Evolutionary conservation across 352 stramenopile species (phyloP), one percentile per base, ranked within the genome.

Genomic region (Globisporangium spiculum): DNA sequence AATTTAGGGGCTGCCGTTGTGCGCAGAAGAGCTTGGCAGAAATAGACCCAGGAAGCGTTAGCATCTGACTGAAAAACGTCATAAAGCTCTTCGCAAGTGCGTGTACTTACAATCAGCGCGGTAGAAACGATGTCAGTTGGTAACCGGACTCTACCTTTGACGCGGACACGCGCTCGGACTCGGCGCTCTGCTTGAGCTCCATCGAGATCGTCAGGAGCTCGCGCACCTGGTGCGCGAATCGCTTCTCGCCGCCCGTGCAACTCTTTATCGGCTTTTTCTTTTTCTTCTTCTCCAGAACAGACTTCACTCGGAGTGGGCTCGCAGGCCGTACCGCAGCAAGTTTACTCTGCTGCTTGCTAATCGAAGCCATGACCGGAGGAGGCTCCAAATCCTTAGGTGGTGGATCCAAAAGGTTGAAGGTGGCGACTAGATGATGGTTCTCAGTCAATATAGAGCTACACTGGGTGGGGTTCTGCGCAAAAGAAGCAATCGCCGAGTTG

Each of bases 181-280:
- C 53, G 14, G 53, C 60, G 60, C 16, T 60, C 36, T 27, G 22
- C n/a, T 63, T 55, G n/a, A 68, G 22, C 9, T 36, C 54, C 1
- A 26, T 46, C 48, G 63, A 63, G 44, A 68, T 61, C 24, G 54
- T 41, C 4, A 68, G 16, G 4, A 68, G 54, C 9, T 68, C 63
- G 22, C 56, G 38, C 18, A 68, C 63, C 18, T 63, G 63, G 16
- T 14, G 53, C n/a, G 34, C 38, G 22, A 68, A 63, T 20, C 63
- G 63, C 38, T 62, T 63, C 16, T 26, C 44, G 9, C 27, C 36
- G 6, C 27, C 22, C 0, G 4, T 24, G 20, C 34, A 26, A 26
- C 20, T 58, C 46, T 16, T 26, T 46, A 4, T 12, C 0, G 24
- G 3, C n/a, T n/a, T n/a, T 20, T 46, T 30, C 10, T 38, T 68